Evolutionary conservation across 495 filamentous ascomycete species (phyloP).

Genomic region (Darksidea phi): DNA sequence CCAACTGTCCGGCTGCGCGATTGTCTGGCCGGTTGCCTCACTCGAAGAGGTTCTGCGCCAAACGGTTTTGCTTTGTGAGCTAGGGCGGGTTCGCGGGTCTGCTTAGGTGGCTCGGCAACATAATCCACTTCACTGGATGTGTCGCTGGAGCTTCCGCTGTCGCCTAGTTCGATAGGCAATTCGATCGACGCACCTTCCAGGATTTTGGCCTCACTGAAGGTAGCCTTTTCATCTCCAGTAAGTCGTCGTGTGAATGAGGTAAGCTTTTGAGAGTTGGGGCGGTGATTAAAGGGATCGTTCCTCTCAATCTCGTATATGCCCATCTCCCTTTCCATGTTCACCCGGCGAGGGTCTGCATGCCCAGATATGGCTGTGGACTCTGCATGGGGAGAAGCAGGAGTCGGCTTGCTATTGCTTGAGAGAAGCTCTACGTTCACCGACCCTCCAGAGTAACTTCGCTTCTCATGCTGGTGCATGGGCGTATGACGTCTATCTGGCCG

Average conservation of each 20-base stretch:
- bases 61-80: no score
- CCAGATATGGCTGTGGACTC: conserved; percentile 34
- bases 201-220: neutral
- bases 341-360: conserved; percentile 2
- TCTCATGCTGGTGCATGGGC: conserved; percentile 3
- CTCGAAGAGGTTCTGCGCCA: no score
- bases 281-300: conserved; percentile 23
- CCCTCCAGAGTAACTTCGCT: neutral
- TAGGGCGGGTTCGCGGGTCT: no score
- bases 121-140: no score
- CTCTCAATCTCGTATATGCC: conserved; percentile 13
- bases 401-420: conserved; percentile 34
- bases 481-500: conserved; percentile 1
- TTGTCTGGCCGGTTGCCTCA: no score
- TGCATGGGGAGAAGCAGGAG: conserved; percentile 28
- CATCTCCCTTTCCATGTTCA: conserved; percentile 19
- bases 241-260: conserved; percentile 23
- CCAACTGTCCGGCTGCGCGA: no score
- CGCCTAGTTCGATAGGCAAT: no score
- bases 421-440: conserved; percentile 14
- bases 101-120: no score
- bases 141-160: no score
- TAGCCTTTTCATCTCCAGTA: neutral
- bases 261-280: neutral
- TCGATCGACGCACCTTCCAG: no score